Conservation (phyloP, 2,329 filamentous ascomycete species). For the Cercospora zeina region DNA sequence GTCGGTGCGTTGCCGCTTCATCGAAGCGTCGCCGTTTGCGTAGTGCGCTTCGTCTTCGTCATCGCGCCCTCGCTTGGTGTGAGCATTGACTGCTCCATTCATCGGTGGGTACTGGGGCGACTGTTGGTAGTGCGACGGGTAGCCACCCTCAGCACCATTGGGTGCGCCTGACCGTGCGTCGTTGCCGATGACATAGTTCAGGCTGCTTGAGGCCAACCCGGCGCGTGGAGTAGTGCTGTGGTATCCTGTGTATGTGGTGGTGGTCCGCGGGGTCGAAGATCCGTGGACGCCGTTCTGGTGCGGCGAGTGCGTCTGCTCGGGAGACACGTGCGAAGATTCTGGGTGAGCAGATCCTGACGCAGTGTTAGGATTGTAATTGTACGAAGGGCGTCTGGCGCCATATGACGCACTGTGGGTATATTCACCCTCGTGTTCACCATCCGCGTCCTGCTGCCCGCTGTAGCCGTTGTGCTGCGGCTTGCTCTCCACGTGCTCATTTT, state of each 20-base stretch:
- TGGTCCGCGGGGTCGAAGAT: slow-evolving; percentile 80
- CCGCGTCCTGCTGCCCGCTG: slow-evolving; percentile 49
- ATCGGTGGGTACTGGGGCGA: slow-evolving; percentile 55
- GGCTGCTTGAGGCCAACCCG: slow-evolving; percentile 69
- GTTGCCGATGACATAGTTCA: slow-evolving; percentile 88
- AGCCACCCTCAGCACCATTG: slow-evolving; percentile 57
- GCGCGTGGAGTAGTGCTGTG: slow-evolving; percentile 79
- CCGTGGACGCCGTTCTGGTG: slow-evolving; percentile 75
- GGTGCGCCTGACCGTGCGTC: slow-evolving; percentile 58
- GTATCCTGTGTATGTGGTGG: slow-evolving; percentile 67
- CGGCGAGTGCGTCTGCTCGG: slow-evolving; percentile 81
- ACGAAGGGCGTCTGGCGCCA: slow-evolving; percentile 68
- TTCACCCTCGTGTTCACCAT: slow-evolving; percentile 60
- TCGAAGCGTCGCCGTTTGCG: slow-evolving; percentile 60
- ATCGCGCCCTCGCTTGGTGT: slow-evolving; percentile 63
- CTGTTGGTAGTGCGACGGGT: slow-evolving; percentile 65
- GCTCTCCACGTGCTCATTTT: slow-evolving; percentile 63
- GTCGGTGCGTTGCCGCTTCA: slow-evolving; percentile 77
- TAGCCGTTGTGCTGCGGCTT: slow-evolving; percentile 62
- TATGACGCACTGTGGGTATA: slow-evolving; percentile 80
- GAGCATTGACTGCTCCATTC: slow-evolving; percentile 59
- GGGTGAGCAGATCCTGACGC: slow-evolving; percentile 63
- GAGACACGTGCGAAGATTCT: slow-evolving; percentile 71
- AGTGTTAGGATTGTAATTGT: slow-evolving; percentile 71
- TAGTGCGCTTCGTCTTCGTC: slow-evolving; percentile 64